Percentiles rank a stretch among this genome's conserved stretches.
Evolutionary conservation across 441 rosid species (phyloP).

Genomic region (Euphorbia celastroides): DNA sequence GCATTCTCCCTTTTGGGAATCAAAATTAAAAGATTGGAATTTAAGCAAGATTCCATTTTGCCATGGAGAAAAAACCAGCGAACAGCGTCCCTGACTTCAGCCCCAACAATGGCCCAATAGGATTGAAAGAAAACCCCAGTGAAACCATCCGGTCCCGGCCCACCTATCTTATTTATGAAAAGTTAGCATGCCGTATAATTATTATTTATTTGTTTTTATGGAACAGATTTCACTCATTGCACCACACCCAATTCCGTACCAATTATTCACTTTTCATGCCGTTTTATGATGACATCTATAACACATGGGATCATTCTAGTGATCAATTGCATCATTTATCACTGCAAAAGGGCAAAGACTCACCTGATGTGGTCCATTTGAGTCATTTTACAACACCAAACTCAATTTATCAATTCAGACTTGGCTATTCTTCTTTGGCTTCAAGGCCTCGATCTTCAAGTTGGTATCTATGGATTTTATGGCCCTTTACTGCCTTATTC

Average conservation of each 20-base stretch:
- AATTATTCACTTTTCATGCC: conserved; percentile 49
- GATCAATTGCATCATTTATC: conserved; percentile 37
- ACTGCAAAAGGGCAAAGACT: conserved; percentile 29
- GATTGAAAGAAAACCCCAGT: no score
- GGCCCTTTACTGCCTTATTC: conserved; percentile 33
- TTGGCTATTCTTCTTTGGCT: conserved; percentile 5
- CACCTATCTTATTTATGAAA: no score
- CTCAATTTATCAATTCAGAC: conserved; percentile 4
- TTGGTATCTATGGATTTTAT: background rate
- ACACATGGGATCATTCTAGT: conserved; percentile 42
- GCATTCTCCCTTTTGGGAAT: no score
- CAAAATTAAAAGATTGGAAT: no score
- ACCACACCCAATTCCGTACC: conserved; percentile 48
- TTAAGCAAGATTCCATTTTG: no score
- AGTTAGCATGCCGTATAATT: background rate
- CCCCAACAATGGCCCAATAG: no score
- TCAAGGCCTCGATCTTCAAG: background rate
- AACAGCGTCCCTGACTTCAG: no score
- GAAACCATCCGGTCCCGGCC: no score
- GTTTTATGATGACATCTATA: conserved; percentile 50
- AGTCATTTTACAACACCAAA: background rate
- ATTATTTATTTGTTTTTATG: background rate
- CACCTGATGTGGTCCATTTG: conserved; percentile 10
- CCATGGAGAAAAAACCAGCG: no score
- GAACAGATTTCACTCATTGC: conserved; percentile 52